These are phyloP conservation scores for Aspergillus novofumigatus DNA, from an alignment of 2,329 filamentous ascomycete genomes.

Conservation along the genomic window DNA sequence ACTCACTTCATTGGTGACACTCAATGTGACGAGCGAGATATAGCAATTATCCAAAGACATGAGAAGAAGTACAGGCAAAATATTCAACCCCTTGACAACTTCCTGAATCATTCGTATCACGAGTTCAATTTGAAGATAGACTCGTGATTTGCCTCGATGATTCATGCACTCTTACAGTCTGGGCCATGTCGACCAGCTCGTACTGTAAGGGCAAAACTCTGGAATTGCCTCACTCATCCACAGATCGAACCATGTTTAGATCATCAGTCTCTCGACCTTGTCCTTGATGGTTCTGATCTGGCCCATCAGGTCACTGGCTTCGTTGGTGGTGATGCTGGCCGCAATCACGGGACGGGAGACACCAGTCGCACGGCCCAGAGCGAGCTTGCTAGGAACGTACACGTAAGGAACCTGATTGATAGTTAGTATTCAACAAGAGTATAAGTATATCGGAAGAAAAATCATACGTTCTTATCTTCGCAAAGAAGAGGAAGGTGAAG, in stretches of 20 bases:
- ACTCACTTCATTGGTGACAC: background rate
- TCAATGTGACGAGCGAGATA: background rate
- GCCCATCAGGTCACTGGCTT: constrained; percentile 77
- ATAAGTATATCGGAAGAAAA: background rate
- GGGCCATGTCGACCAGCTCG: background rate
- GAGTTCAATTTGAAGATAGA: background rate
- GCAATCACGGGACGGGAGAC: constrained; percentile 85
- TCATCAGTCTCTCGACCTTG: constrained; percentile 93
- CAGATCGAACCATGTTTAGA: constrained; percentile 52
- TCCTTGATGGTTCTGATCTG: constrained; percentile 88
- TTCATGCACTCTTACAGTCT: background rate
- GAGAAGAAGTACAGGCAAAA: background rate
- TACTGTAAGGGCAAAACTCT: background rate
- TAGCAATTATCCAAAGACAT: background rate
- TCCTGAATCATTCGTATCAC: background rate
- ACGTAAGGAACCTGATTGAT: constrained; percentile 54
- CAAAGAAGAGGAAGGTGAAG: constrained; percentile 84
- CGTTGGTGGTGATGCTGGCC: constrained; percentile 84
- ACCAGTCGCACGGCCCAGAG: constrained; percentile 83
- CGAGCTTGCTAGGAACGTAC: constrained; percentile 73
- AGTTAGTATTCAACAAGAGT: background rate
- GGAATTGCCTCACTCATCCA: background rate
- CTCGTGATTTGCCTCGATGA: background rate
- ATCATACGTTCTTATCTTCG: constrained; percentile 64
- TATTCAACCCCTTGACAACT: background rate